A percentile compares a stretch with the other conserved stretches of the same genome.
These are phyloP conservation scores for Cardamine resedifolia DNA, from an alignment of 345 rosid genomes.

Conservation along the genomic window DNA sequence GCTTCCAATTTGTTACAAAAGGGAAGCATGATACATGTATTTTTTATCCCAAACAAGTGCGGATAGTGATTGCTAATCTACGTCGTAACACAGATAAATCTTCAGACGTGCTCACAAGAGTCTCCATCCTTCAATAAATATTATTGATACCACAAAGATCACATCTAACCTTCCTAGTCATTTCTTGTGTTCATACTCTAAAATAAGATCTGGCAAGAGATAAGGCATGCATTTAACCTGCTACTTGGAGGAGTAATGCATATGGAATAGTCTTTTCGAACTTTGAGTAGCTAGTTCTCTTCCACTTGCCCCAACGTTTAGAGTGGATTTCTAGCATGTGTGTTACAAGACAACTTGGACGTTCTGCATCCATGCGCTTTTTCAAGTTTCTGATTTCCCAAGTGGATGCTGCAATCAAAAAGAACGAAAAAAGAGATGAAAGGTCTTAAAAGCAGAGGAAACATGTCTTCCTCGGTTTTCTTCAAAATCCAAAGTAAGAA, in stretches of 20 bases:
- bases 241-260: conserved; percentile 79
- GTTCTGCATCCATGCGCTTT: conserved; percentile 56
- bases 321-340: conserved; percentile 82
- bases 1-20: background rate
- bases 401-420: conserved; percentile 66
- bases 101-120: conserved; percentile 4
- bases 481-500: conserved; percentile 12
- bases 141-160: background rate
- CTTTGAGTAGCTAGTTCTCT: conserved; percentile 64
- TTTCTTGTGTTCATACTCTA: conserved; percentile 4
- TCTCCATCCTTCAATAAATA: background rate
- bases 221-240: conserved; percentile 51
- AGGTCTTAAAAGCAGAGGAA: background rate
- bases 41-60: background rate
- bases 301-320: conserved; percentile 80
- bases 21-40: background rate
- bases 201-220: conserved; percentile 3
- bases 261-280: conserved; percentile 81
- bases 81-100: conserved; percentile 3
- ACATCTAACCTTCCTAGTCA: conserved; percentile 16
- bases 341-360: conserved; percentile 69
- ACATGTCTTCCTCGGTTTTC: background rate
- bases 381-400: conserved; percentile 86
- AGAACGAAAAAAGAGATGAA: conserved; percentile 13
- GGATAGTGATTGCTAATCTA: conserved; percentile 1